Conservation (phyloP, 306 rosid species). For the Echinosophora koreensis region DNA sequence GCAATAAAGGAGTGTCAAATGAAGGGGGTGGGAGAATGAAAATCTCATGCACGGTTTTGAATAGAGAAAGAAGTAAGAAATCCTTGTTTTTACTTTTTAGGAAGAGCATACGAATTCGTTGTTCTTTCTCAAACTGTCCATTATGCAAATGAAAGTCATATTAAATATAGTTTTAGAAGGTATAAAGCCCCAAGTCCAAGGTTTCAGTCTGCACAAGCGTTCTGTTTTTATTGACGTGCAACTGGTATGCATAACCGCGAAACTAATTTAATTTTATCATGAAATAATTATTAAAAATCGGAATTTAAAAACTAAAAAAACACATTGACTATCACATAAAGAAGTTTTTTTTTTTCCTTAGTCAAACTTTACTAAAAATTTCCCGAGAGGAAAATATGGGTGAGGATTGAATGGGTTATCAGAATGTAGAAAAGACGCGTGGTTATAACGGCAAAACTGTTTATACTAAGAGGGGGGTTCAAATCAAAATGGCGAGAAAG, state of each 20-base stretch:
- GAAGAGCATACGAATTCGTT: too few relatives aligned
- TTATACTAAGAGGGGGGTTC: neutral
- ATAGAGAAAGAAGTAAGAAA: too few relatives aligned
- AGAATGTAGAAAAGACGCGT: neutral
- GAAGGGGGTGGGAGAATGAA: too few relatives aligned
- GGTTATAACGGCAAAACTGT: constrained; percentile 16
- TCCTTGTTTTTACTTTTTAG: too few relatives aligned
- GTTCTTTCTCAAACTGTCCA: neutral
- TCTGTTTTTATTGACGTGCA: neutral
- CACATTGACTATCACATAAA: neutral
- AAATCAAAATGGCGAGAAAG: neutral
- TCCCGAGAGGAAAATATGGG: neutral
- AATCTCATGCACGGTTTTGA: too few relatives aligned
- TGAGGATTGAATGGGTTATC: neutral
- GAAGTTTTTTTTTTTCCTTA: too few relatives aligned
- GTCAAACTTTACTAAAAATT: neutral
- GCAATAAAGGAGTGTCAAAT: too few relatives aligned
- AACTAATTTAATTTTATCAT: neutral
- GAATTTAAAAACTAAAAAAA: too few relatives aligned
- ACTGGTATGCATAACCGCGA: neutral
- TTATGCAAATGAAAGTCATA: neutral
- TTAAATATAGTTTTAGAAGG: neutral
- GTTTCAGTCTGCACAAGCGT: too few relatives aligned
- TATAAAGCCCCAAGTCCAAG: too few relatives aligned
- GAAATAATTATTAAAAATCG: neutral